phyloP scores from a whole-genome alignment of 2,329 filamentous ascomycete genomes.

The Lasiodiplodia sp. region DNA sequence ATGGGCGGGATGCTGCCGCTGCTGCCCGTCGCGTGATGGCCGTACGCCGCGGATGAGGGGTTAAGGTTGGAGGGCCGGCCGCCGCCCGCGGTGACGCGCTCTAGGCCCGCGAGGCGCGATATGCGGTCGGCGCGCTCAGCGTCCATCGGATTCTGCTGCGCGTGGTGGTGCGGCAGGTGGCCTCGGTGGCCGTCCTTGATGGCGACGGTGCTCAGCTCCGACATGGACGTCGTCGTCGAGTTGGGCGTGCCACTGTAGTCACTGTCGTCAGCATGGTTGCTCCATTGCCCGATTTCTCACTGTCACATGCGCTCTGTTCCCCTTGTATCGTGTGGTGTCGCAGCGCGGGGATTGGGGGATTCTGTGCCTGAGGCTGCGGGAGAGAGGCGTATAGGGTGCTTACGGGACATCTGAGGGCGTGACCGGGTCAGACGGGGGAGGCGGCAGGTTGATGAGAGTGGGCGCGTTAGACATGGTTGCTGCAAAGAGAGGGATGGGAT shows the following conservation, averaged over 20 bases:
- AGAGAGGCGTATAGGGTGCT: constrained; percentile 43
- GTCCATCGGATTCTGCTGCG: constrained; percentile 73
- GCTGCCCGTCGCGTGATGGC: constrained; percentile 35
- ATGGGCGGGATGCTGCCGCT: constrained; percentile 50
- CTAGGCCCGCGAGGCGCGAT: constrained; percentile 89
- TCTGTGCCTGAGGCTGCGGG: background rate
- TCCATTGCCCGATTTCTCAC: background rate
- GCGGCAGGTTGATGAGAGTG: constrained; percentile 83
- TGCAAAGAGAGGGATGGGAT: constrained; percentile 8
- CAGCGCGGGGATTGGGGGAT: constrained; percentile 5
- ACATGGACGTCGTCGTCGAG: constrained; percentile 89
- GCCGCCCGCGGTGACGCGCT: constrained; percentile 81
- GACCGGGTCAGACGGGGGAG: constrained; percentile 79
- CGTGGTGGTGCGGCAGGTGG: constrained; percentile 68
- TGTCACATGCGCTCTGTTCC: constrained; percentile 31
- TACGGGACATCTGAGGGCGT: constrained; percentile 92
- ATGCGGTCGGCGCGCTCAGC: constrained; percentile 95
- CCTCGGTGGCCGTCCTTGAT: constrained; percentile 97
- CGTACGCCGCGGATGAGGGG: constrained; percentile 53
- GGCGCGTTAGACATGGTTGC: constrained; percentile 55
- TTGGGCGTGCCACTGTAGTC: constrained; percentile 82
- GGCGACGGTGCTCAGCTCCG: constrained; percentile 87
- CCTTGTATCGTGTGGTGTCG: constrained; percentile 28
- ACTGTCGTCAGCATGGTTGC: constrained; percentile 29
- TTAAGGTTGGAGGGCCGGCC: constrained; percentile 56